phyloP scores from a whole-genome alignment of 306 rosid species.

The Potentilla sterilis region DNA sequence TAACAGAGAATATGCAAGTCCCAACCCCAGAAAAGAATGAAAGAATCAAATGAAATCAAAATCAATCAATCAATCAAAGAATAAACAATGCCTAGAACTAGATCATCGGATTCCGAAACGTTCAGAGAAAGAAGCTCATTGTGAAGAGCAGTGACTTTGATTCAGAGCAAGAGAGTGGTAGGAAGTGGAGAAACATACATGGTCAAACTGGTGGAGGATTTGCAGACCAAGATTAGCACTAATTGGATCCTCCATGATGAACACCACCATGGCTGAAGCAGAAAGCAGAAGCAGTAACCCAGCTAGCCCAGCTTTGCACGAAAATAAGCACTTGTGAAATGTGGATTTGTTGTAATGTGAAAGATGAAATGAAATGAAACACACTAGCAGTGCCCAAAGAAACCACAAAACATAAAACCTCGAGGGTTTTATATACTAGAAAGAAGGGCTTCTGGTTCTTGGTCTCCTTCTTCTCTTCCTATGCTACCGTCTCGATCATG shows the following conservation, averaged over 20 bases:
- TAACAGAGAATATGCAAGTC: constrained; percentile 43
- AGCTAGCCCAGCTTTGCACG: constrained; percentile 36
- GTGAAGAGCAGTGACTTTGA: constrained; percentile 32
- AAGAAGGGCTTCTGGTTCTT: not conserved
- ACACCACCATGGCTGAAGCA: constrained; percentile 44
- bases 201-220: constrained; percentile 43
- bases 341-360: constrained; percentile 17
- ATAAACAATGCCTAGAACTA: constrained; percentile 44
- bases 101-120: constrained; percentile 97
- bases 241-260: constrained; percentile 44
- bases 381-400: constrained; percentile 41
- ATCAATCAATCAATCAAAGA: constrained; percentile 21
- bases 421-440: constrained; percentile 36
- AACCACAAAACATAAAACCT: constrained; percentile 41
- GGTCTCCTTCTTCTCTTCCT: constrained; percentile 10
- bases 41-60: constrained; percentile 40
- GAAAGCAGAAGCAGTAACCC: constrained; percentile 34
- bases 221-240: constrained; percentile 55
- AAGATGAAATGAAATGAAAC: not conserved
- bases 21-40: constrained; percentile 61
- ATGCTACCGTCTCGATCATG: constrained; percentile 53
- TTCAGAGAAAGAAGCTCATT: constrained; percentile 61
- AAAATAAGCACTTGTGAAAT: constrained; percentile 26
- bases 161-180: constrained; percentile 25
- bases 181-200: constrained; percentile 63